Evolutionary conservation across 1,284 basidiomycete genomes (phyloP), one percentile per base, ranked within the genome.

Genomic region (Rhizoctonia solani): DNA sequence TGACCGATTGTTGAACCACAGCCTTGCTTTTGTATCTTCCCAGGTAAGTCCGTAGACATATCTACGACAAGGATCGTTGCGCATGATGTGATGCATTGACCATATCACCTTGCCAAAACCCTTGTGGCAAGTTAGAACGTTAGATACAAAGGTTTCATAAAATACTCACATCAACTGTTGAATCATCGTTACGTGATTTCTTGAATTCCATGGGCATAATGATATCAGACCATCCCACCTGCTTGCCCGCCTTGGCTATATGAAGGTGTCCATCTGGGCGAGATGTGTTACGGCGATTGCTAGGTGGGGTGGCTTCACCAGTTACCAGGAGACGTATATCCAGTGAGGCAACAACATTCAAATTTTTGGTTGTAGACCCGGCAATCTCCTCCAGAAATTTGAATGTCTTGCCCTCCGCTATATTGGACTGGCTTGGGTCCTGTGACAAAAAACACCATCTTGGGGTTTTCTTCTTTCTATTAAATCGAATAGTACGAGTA

Each of bases 31-130:
- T 13, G 34, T 30, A 42, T 69, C 54, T 30, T 71, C 70, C 11
- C 70, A 54, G 65, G 69, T 69, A 16, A 71, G 29, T 3, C 70
- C 68, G 34, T 61, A 68, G 4, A 49, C 52, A 42, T 69, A 70
- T 34, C 70, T 32, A n/a, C 69, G 59, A 27, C 61, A 55, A 16
- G 68, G 70, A 32, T 71, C 71, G 46, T 30, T 44, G n/a, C 53
- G 41, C 68, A 71, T 69, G 14, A 69, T 55, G 19, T 70, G 63
- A 25, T 59, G 54, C 54, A 70, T 67, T 21, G 23, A 21, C 61
- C 59, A 69, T 8, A 71, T 1, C 16, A 71, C 16, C 46, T 68
- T 68, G 11, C 1, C 6, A 21, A 34, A 47, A 21, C 49, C 25
- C 56, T 59, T n/a, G 30, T 19, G 29, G 19, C 8, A 37, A 32